Percentiles rank a stretch among this genome's conserved stretches.
Conservation (phyloP, 148 eudicot genomes). For the Diospyros lotus region DNA sequence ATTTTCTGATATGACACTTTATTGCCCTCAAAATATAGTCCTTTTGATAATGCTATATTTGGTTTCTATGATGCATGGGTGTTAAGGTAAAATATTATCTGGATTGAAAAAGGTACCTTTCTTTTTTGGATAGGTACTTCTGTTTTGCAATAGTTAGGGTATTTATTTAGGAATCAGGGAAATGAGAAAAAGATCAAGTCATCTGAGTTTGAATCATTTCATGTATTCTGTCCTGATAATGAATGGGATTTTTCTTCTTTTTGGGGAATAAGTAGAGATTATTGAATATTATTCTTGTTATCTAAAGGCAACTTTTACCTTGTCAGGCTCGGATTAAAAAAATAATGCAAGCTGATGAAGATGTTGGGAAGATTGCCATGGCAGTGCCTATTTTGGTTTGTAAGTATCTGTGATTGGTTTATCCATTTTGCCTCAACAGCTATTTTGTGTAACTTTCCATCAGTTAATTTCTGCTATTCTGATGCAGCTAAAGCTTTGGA, state of each 20-base stretch:
- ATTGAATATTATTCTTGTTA: not conserved
- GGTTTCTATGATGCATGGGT: no score
- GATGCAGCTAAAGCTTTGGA: constrained; percentile 96
- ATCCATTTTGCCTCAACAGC: not conserved
- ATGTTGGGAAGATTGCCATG: constrained; percentile 98
- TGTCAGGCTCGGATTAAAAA: constrained; percentile 91
- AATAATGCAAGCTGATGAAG: constrained; percentile 99
- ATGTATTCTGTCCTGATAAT: not conserved
- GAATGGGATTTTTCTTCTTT: no score
- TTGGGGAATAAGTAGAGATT: no score
- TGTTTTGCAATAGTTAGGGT: no score
- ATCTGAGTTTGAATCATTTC: not conserved
- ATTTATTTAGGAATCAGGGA: no score
- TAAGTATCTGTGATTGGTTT: constrained; percentile 31
- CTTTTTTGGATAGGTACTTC: no score
- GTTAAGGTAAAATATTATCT: no score
- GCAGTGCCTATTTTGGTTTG: constrained; percentile 98
- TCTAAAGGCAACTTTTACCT: not conserved
- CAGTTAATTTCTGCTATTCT: constrained; percentile 8
- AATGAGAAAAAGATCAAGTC: no score
- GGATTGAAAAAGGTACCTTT: no score
- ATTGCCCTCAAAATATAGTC: no score
- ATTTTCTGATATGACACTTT: no score
- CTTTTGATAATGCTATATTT: not conserved
- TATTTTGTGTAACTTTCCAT: not conserved